Evolutionary conservation across 805 yeast genomes (phyloP), one percentile per base, ranked within the genome.

Genomic region (Pichia occidentalis): DNA sequence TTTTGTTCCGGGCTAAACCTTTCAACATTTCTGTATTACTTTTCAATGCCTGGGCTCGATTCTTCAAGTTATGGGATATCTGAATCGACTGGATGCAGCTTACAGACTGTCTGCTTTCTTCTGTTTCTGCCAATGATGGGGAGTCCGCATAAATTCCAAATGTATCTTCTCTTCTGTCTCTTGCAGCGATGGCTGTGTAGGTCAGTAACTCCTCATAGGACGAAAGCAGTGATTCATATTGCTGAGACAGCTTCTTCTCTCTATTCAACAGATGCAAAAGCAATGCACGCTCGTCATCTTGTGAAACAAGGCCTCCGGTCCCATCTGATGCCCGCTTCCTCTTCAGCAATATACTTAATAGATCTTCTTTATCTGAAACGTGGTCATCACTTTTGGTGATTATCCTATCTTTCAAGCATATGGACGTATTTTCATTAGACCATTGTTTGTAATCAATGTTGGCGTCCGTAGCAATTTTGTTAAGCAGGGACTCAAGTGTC

Each of bases 121-220:
- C 24, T 5, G 29, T 9, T 24, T 12, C 19, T 32, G 18, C 14
- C 14, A 5, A 12, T 27, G 14, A 12, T 16, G 22, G n/a, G 9
- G 31, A 18, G 14, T 34, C 25, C 4, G 14, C 37, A 10, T 24
- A 29, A n/a, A 34, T 17, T 4, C 42, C 42, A 38, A 27, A 38
- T 19, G 18, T 29, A 13, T 38, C 30, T 23, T 35, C 33, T 23
- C 36, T 21, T 6, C 34, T 37, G 10, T 39, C 29, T 22, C 32
- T 24, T 12, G 24, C 26, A 4, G 23, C 7, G 14, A 28, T 4
- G 8, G 34, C 34, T 2, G 42, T 32, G 11, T 44, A 42, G 1
- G 53, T 32, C 14, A 51, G 48, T 4, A 40, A 11, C 12, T 44
- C 49, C 27, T 48, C 46, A 12, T 39, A 42, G 3, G 49, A 26